Percentiles rank a stretch among this genome's conserved stretches.
phyloP scores from a whole-genome alignment of 2,329 filamentous ascomycete genomes.

The Trichoderma arundinaceum region DNA sequence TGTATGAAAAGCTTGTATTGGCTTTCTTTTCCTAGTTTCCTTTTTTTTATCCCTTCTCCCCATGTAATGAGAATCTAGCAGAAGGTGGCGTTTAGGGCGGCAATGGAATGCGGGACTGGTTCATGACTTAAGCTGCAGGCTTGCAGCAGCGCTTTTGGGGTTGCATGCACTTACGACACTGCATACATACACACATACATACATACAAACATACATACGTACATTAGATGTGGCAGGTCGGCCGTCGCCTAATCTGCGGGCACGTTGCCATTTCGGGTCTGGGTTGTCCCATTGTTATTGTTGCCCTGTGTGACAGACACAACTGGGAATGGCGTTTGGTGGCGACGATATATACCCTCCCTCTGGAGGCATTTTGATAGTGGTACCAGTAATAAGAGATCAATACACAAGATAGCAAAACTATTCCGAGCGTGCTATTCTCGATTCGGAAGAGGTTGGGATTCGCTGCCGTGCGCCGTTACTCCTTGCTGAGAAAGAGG shows the following conservation, averaged over 20 bases:
- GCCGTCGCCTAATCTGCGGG: constrained; percentile 22
- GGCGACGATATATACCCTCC: constrained; percentile 7
- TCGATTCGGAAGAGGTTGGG: not conserved
- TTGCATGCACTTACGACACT: not conserved
- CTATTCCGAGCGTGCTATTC: not conserved
- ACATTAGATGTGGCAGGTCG: constrained; percentile 17
- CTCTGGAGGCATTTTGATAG: constrained; percentile 12
- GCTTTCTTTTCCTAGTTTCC: not conserved
- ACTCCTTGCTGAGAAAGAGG: not conserved
- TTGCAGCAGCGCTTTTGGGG: constrained; percentile 9
- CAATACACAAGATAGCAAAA: not conserved
- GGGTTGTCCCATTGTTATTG: constrained; percentile 13
- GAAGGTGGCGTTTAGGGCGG: constrained; percentile 25
- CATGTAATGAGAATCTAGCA: not conserved
- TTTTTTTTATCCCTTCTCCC: constrained; percentile 2
- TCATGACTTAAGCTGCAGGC: constrained; percentile 16
- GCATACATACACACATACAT: constrained; percentile 1
- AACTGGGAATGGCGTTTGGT: constrained; percentile 22
- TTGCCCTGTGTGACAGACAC: constrained; percentile 10
- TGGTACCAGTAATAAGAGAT: not conserved
- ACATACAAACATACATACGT: not conserved
- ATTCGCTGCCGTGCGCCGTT: not conserved
- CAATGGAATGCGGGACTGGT: constrained; percentile 13
- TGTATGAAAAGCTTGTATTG: not conserved
- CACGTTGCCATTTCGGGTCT: constrained; percentile 2